Conservation (phyloP, 352 stramenopile genomes). For the Phytophthora melonis region DNA sequence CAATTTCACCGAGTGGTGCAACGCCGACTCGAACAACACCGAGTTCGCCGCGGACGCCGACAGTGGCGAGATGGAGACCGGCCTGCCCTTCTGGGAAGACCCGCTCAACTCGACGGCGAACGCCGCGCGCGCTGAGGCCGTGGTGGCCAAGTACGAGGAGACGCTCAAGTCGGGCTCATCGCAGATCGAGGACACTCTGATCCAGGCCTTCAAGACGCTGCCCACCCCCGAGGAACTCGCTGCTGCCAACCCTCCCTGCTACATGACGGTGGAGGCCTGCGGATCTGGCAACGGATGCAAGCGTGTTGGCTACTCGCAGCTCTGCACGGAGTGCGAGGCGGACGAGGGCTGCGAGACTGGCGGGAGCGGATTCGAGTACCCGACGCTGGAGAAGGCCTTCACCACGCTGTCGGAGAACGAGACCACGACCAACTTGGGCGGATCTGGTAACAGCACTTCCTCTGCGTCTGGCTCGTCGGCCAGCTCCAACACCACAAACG, state of each 20-base stretch:
- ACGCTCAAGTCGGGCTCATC: conserved; percentile 50
- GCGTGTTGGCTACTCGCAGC: conserved; percentile 73
- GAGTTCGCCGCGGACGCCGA: conserved; percentile 57
- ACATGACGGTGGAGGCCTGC: conserved; percentile 64
- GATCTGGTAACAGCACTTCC: conserved; percentile 7
- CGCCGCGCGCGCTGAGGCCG: conserved; percentile 50
- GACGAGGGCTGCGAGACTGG: conserved; percentile 48
- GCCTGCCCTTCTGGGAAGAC: conserved; percentile 74
- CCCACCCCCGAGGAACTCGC: conserved; percentile 57
- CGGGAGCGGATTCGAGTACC: conserved; percentile 66
- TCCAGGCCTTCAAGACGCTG: conserved; percentile 56
- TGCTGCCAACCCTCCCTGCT: conserved; percentile 73
- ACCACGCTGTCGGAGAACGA: conserved; percentile 52
- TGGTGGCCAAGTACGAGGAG: conserved; percentile 62
- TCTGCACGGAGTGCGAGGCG: conserved; percentile 66
- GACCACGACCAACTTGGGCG: conserved; percentile 41
- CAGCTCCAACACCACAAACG: conserved; percentile 13
- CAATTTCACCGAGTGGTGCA: conserved; percentile 80
- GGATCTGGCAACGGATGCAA: conserved; percentile 66
- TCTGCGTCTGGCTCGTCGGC: conserved; percentile 13
- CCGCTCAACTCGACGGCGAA: conserved; percentile 68
- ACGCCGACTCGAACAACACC: conserved; percentile 60
- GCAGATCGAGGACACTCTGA: conserved; percentile 48
- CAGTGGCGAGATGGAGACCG: conserved; percentile 48
- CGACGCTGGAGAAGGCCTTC: conserved; percentile 64